Base-by-base conservation (phyloP, 108 stramenopile species). In the Skeletonema grethae region DNA sequence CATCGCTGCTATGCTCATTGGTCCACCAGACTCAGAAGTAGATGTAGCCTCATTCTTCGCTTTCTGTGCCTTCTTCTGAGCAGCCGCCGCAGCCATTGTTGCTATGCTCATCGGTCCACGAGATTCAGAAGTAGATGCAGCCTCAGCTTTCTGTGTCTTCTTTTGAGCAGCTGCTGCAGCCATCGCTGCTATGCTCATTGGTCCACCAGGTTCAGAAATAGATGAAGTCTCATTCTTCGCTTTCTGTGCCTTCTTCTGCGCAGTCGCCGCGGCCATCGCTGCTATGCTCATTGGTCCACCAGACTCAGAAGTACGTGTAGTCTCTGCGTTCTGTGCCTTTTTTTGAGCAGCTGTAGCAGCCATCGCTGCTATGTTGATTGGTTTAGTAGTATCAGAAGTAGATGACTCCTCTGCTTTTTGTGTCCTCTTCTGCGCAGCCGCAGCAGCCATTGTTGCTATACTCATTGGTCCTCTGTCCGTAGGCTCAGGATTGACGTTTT, bases 51-150 rank as follows among this genome's bases (percentile, higher is more conserved):
- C 41, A n/a, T 10, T 10, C 46, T 16, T 18, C 1, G 46, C 18
- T 0, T 48, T 48, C 7, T 30, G n/a, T 15, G 22, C 67, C 11
- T 56, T 65, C 18, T 56, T 65, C n/a, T 36, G 62, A 63, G 64
- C 28, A 18, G 63, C 63, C 3, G 46, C 48, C 3, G 65, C 65
- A 22, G 70, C 70, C 50, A 66, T 31, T 24, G 63, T 34, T 43
- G 34, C 53, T 0, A 55, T 57, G 39, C 35, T 67, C 50, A 67
- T 67, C 0, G 67, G 67, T 41, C 5, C 22, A 4, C 0, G 13
- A 53, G 16, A 0, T 7, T 4, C 0, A 24, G 32, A 0, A 18
- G 6, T 12, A 4, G 20, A n/a, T 5, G 3, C 18, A 9, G 25
- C 0, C 32, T 61, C 32, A 34, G 15, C 12, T 18, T 48, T 18